These are phyloP conservation scores for Helichrysum umbraculigerum DNA, from an alignment of 129 eudicot species.

Conservation along the genomic window DNA sequence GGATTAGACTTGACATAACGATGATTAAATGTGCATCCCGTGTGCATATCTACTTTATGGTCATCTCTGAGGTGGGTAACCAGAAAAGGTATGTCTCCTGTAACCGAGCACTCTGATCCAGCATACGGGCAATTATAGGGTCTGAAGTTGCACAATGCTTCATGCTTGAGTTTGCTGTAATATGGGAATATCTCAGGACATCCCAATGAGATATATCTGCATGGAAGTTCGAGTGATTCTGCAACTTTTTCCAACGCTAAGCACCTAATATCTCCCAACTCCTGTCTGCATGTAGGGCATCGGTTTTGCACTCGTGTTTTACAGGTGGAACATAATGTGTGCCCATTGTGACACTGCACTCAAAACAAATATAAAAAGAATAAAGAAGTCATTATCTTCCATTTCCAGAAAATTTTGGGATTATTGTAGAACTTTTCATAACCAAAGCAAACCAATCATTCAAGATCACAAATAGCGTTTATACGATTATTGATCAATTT, in stretches of 20 bases:
- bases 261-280: slow-evolving; percentile 95
- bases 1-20: slow-evolving; percentile 96
- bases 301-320: slow-evolving; percentile 87
- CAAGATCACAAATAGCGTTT: neutral
- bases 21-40: slow-evolving; percentile 92
- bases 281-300: slow-evolving; percentile 98
- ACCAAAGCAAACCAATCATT: neutral
- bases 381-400: neutral
- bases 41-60: slow-evolving; percentile 97
- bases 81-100: slow-evolving; percentile 87
- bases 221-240: slow-evolving; percentile 89
- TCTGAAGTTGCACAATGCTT: slow-evolving; percentile 79
- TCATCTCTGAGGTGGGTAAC: slow-evolving; percentile 89
- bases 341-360: slow-evolving; percentile 99
- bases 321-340: slow-evolving; percentile 95
- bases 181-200: slow-evolving; percentile 93
- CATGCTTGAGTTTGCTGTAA: slow-evolving; percentile 96
- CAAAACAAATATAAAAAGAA: neutral
- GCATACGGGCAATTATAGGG: slow-evolving; percentile 97
- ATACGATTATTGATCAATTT: neutral
- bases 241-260: slow-evolving; percentile 97
- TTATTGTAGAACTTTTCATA: neutral
- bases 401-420: neutral
- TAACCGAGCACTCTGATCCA: slow-evolving; percentile 84
- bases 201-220: slow-evolving; percentile 73